phyloP scores from a whole-genome alignment of 352 stramenopile genomes.

The Blastocystis sp. region DNA sequence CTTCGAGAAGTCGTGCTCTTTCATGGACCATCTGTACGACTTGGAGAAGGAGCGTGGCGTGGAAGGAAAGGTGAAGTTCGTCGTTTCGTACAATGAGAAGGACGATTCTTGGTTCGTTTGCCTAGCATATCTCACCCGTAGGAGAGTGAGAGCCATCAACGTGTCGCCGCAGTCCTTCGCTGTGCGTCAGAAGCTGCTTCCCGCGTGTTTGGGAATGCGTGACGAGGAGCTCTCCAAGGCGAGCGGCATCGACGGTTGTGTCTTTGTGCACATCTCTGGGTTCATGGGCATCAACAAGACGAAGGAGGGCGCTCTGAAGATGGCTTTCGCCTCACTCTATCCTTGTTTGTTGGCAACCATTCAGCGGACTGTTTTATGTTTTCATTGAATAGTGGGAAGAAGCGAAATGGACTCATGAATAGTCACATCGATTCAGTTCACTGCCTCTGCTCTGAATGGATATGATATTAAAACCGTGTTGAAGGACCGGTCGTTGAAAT shows the following conservation, averaged over 20 bases:
- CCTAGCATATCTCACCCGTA: not conserved
- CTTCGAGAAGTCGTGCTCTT: conserved; percentile 4
- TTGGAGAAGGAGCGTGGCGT: conserved; percentile 27
- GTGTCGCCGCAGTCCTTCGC: not conserved
- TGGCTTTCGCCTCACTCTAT: conserved; percentile 11
- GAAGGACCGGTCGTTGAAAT: not conserved
- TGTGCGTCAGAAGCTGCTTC: conserved; percentile 25
- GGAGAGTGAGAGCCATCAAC: conserved; percentile 16
- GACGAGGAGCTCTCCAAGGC: conserved; percentile 47
- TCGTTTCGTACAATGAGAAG: conserved; percentile 4
- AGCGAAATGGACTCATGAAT: not conserved
- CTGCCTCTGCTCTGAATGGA: not conserved
- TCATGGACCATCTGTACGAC: conserved; percentile 10
- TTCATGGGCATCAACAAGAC: conserved; percentile 71
- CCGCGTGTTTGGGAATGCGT: conserved; percentile 20
- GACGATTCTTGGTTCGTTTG: not conserved
- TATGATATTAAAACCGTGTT: not conserved
- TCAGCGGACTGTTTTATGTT: not conserved
- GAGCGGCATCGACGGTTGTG: conserved; percentile 56
- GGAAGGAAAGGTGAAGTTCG: conserved; percentile 52
- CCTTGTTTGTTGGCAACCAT: not conserved
- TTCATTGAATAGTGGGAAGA: not conserved
- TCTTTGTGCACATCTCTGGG: conserved; percentile 65
- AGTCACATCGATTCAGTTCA: not conserved
- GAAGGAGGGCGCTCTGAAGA: conserved; percentile 56